Conservation (phyloP, 305 asterid genomes). For the Fraxinus baroniana region DNA sequence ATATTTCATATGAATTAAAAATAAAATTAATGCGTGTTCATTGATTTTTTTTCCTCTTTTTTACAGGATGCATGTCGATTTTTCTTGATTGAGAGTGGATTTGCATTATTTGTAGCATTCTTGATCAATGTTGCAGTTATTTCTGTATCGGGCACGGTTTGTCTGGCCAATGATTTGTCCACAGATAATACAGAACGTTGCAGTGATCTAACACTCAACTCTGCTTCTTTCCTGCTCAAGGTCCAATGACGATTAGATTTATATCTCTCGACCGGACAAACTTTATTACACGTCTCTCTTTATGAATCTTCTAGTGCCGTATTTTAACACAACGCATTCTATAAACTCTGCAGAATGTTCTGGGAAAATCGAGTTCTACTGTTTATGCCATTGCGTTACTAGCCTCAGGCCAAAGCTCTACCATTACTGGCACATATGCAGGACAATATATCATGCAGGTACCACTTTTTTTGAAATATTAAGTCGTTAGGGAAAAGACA, state of each 20-base stretch:
- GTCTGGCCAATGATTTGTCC: slow-evolving; percentile 38
- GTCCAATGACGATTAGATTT: slow-evolving; percentile 28
- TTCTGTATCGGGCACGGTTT: slow-evolving; percentile 81
- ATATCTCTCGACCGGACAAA: neutral
- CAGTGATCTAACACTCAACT: slow-evolving; percentile 65
- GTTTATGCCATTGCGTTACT: slow-evolving; percentile 79
- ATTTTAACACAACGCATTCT: neutral
- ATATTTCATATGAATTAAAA: neutral
- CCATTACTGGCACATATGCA: slow-evolving; percentile 93
- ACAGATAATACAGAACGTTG: slow-evolving; percentile 41
- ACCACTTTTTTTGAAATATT: neutral
- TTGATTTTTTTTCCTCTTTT: neutral
- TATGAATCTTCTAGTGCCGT: neutral
- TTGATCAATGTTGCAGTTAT: slow-evolving; percentile 72
- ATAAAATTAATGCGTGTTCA: neutral
- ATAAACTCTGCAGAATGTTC: slow-evolving; percentile 51
- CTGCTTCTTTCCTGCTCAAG: slow-evolving; percentile 93
- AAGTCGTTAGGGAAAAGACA: neutral
- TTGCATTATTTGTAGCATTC: slow-evolving; percentile 74
- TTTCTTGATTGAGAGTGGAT: slow-evolving; percentile 83
- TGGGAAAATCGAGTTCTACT: slow-evolving; percentile 78
- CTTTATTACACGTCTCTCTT: neutral
- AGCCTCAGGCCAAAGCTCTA: slow-evolving; percentile 93
- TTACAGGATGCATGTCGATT: slow-evolving; percentile 85
- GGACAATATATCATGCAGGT: slow-evolving; percentile 97